Percentiles rank a stretch among this genome's conserved stretches.
Conservation (phyloP, 306 rosid species). For the Acacia melanoxylon region DNA sequence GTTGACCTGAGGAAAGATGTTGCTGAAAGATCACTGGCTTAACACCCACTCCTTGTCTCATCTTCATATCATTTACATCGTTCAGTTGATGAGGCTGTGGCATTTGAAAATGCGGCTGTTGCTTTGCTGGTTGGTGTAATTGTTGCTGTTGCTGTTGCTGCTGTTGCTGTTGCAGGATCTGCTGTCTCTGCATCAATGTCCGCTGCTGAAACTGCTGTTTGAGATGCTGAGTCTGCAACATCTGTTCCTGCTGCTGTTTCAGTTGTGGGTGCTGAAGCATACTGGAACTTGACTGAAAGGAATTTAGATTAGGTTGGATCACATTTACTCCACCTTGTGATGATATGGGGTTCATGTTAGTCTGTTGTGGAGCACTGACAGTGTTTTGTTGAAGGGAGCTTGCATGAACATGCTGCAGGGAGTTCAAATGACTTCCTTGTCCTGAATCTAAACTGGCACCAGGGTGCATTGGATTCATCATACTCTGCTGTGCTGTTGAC, state of each 20-base stretch:
- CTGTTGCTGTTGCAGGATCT: constrained; percentile 50
- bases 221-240: constrained; percentile 59
- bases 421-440: constrained; percentile 64
- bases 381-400: constrained; percentile 80
- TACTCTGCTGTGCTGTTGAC: constrained; percentile 54
- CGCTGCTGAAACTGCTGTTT: constrained; percentile 58
- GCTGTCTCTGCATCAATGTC: constrained; percentile 53
- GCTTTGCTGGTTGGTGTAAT: constrained; percentile 64
- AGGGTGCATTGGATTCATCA: constrained; percentile 70
- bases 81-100: constrained; percentile 75
- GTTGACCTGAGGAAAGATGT: constrained; percentile 68
- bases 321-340: constrained; percentile 72
- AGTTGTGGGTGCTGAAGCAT: constrained; percentile 73
- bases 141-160: constrained; percentile 55
- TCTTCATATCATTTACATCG: constrained; percentile 76
- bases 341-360: constrained; percentile 57
- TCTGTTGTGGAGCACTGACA: constrained; percentile 65
- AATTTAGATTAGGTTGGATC: constrained; percentile 57
- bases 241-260: constrained; percentile 70
- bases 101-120: constrained; percentile 64
- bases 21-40: constrained; percentile 80
- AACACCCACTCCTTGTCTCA: constrained; percentile 64
- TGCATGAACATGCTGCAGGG: constrained; percentile 60
- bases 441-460: constrained; percentile 63
- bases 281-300: constrained; percentile 60